phyloP scores from a whole-genome alignment of 192 early-diverging fungal genomes.

The Lobosporangium transversale region DNA sequence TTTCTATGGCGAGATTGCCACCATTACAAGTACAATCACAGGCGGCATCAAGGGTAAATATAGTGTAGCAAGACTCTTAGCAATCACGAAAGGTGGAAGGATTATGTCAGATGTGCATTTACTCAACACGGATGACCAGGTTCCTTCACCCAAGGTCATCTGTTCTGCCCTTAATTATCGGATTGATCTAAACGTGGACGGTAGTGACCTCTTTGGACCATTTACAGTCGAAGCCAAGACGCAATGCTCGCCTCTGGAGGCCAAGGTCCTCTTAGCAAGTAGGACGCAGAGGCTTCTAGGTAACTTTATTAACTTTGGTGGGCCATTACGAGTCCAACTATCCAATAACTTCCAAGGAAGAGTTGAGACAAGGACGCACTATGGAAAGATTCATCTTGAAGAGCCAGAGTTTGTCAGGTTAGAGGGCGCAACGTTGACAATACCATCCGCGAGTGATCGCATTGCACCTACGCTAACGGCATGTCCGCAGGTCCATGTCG shows the following conservation, averaged over 20 bases:
- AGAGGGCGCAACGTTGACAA: conserved; percentile 24
- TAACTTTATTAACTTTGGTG: conserved; percentile 52
- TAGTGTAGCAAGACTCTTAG: conserved; percentile 28
- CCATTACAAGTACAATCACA: not conserved
- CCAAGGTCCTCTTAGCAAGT: conserved; percentile 14
- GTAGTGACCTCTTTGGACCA: conserved; percentile 35
- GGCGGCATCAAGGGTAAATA: conserved; percentile 31
- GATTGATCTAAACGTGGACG: conserved; percentile 30
- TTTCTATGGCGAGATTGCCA: conserved; percentile 38
- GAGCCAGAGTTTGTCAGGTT: conserved; percentile 37
- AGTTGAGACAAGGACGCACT: conserved; percentile 41
- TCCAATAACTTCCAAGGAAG: conserved; percentile 32
- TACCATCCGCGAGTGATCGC: conserved; percentile 33
- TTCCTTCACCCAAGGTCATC: conserved; percentile 37
- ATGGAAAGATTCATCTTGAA: conserved; percentile 38
- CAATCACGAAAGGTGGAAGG: conserved; percentile 10
- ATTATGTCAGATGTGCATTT: conserved; percentile 19
- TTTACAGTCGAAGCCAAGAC: conserved; percentile 53
- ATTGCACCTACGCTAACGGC: not conserved
- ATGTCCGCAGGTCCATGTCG: not conserved
- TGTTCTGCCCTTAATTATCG: conserved; percentile 9
- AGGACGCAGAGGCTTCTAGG: conserved; percentile 24
- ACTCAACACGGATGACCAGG: conserved; percentile 46
- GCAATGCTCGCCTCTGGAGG: conserved; percentile 30
- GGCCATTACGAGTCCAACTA: conserved; percentile 12